Evolutionary conservation across 2,329 filamentous ascomycete species (phyloP).

Genomic region (Colletotrichum somersetense): DNA sequence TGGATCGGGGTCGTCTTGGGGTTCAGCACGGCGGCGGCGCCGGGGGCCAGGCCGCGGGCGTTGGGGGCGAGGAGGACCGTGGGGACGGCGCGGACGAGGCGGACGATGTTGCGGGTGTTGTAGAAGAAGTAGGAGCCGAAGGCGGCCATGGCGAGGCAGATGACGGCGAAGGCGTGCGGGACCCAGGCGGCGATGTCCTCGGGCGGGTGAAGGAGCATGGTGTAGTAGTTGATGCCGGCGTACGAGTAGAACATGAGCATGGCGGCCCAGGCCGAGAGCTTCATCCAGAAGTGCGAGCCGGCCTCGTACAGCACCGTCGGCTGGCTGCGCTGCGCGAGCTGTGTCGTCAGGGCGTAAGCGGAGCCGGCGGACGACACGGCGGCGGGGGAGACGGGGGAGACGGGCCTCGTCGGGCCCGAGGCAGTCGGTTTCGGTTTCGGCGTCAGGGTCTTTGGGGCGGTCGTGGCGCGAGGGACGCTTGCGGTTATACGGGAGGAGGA

Average conservation of each 20-base stretch:
- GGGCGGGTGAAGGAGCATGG: slow-evolving; percentile 62
- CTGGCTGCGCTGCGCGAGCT: slow-evolving; percentile 66
- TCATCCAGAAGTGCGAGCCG: slow-evolving; percentile 73
- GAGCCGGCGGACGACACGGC: slow-evolving; percentile 8
- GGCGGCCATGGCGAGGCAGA: slow-evolving; percentile 70
- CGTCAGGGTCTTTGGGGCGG: slow-evolving; percentile 4
- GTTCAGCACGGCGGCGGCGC: slow-evolving; percentile 30
- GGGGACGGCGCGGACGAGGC: slow-evolving; percentile 68
- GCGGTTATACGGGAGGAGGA: not conserved
- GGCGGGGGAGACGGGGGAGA: not conserved
- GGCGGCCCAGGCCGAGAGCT: slow-evolving; percentile 69
- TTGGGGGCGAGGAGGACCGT: slow-evolving; percentile 40
- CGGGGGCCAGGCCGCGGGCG: slow-evolving; percentile 7
- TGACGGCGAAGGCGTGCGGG: slow-evolving; percentile 66
- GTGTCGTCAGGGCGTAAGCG: slow-evolving; percentile 63
- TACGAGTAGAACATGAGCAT: slow-evolving; percentile 66
- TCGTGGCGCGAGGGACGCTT: not conserved
- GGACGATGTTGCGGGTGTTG: slow-evolving; percentile 70
- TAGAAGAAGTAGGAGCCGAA: slow-evolving; percentile 72
- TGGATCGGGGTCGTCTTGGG: slow-evolving; percentile 50
- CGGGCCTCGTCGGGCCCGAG: not conserved
- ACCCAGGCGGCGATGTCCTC: slow-evolving; percentile 68
- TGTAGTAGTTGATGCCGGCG: slow-evolving; percentile 63
- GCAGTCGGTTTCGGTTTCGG: not conserved
- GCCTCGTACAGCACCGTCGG: slow-evolving; percentile 74